A percentile compares a stretch with the other conserved stretches of the same genome.
phyloP scores from a whole-genome alignment of 2,329 filamentous ascomycete genomes.

The Furcasterigmium furcatum region DNA sequence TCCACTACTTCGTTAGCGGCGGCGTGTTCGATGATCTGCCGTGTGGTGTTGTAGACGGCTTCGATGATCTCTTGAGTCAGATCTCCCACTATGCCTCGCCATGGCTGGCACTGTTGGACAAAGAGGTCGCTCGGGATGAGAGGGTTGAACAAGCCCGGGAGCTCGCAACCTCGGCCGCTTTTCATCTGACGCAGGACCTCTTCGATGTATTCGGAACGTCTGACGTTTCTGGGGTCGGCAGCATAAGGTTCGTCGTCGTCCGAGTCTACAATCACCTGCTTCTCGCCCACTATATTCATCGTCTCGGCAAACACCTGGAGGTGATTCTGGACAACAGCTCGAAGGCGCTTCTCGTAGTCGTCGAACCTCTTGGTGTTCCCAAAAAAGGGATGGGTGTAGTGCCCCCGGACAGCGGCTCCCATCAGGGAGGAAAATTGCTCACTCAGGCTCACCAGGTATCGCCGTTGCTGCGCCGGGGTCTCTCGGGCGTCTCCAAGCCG shows the following conservation, averaged over 20 bases:
- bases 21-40: conserved; percentile 31
- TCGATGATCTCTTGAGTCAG: conserved; percentile 42
- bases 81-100: conserved; percentile 44
- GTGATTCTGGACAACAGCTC: conserved; percentile 19
- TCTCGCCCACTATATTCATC: conserved; percentile 17
- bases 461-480: conserved; percentile 17
- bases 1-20: conserved; percentile 34
- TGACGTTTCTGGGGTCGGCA: too few relatives aligned
- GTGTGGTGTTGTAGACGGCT: conserved; percentile 8
- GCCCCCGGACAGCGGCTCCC: conserved; percentile 20
- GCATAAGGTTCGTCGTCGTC: conserved; percentile 10
- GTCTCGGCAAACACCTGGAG: conserved; percentile 16
- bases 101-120: conserved; percentile 51
- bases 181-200: conserved; percentile 34
- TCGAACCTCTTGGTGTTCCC: conserved; percentile 14
- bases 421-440: conserved; percentile 20
- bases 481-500: conserved; percentile 18
- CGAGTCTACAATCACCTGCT: background rate
- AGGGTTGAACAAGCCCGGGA: conserved; percentile 59
- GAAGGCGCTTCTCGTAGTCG: conserved; percentile 14
- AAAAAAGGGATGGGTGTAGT: conserved; percentile 26
- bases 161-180: conserved; percentile 46
- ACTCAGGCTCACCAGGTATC: conserved; percentile 17
- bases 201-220: conserved; percentile 4
- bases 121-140: conserved; percentile 58